Evolutionary conservation across 1,284 basidiomycete genomes (phyloP), one percentile per base, ranked within the genome.

Genomic region (Cutaneotrichosporon daszewskae): DNA sequence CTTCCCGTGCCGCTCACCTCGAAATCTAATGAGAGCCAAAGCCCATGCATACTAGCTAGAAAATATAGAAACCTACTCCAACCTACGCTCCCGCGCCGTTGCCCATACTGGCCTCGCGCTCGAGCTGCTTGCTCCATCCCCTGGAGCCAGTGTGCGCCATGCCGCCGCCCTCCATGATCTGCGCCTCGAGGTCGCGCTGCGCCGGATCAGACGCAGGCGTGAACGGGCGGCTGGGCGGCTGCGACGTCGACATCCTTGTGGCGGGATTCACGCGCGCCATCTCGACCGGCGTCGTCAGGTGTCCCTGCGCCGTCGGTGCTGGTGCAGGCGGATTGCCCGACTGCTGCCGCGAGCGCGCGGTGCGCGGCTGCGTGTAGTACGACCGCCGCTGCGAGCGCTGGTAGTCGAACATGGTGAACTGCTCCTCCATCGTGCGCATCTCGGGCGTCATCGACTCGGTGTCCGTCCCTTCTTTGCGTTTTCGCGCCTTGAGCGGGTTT

Each of bases 341-440:
- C 6, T 40, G 43, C 22, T 37, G 43, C 13, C 57, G 54, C 12
- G 47, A 45, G n/a, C 40, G 49, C n/a, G 59, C 55, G 13, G 53
- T 47, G 10, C 32, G n/a, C 14, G 58, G 49, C 6, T 61, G 57
- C 17, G 55, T 57, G 49, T 72, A 72, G 46, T 72, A 70, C 18
- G 64, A 65, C 29, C 66, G 57, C 9, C 71, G 49, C 26, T 64
- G 62, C 7, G 63, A 57, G 34, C 62, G 59, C 14, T 55, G 64
- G 45, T 65, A 70, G 48, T 73, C 70, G 45, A 72, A 73, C 10
- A 72, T 56, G 32, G 63, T 66, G 51, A 73, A 73, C 89, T 95
- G 89, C 66, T 97, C 90, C 72, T 98, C 94, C 89, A 97, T 95
- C 74, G 91, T 84, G 44, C 87, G 76, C 85, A 94, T 89, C 69